Base-by-base conservation (phyloP, 2,329 filamentous ascomycete genomes). In the Fusarium sp. region DNA sequence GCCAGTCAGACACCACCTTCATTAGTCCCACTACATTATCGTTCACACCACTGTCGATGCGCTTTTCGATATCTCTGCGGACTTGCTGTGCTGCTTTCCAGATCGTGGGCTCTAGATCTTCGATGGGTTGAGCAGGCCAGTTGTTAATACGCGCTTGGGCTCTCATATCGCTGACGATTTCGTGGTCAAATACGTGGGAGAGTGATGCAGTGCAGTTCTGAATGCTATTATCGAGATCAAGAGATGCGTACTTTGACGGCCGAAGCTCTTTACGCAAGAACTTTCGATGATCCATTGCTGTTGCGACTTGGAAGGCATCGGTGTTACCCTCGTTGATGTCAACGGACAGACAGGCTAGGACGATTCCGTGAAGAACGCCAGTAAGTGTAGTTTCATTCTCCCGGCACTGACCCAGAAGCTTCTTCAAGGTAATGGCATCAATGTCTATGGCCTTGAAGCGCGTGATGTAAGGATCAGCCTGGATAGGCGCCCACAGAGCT, bases 1-100 rank as follows among this genome's bases (percentile, higher is more conserved):
- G 64, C 66, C 66, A 69, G 4, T 69, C 66, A 1, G 48, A 39
- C 0, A 69, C n/a, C 5, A 69, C 30, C 17, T 63, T 63, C 66
- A 69, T 55, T 5, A 69, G 11, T 0, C 66, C 66, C 0, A 69
- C 42, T 0, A 69, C 8, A 0, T 24, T 63, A 4, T 69, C 42
- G 0, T 38, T 63, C 8, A 69, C 10, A 3, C 64, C 66, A 9
- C 12, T 22, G 7, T 53, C 39, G 8, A 69, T 7, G 1, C 48
- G 38, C 4, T 63, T 28, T 13, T 69, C 18, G 0, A 69, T 50
- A 4, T 69, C 64, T 2, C 20, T 10, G 0, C 56, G 64, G 6
- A 69, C n/a, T 4, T 38, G 36, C 3, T 42, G 39, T 2, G 66
- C 64, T 15, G 64, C 64, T 8, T 51, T 60, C 66, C 66, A 69